Evolutionary conservation across 176 grass and related monocot species (phyloP).

Genomic region (Carex scoparia): DNA sequence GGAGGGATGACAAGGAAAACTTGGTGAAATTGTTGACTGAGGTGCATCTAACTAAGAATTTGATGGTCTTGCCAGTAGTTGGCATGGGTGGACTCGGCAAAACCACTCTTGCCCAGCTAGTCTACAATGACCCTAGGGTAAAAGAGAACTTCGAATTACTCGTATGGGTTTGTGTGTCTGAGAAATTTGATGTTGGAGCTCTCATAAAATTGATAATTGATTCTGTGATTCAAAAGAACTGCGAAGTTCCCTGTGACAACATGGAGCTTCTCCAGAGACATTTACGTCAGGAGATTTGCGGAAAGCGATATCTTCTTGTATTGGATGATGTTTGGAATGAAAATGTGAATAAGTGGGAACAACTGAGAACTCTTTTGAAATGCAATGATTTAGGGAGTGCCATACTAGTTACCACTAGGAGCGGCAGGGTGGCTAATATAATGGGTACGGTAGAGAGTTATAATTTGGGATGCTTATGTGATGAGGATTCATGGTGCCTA

Average conservation of each 20-base stretch:
- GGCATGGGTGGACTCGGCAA: constrained; percentile 50
- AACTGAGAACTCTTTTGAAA: not conserved
- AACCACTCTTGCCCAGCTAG: constrained; percentile 34
- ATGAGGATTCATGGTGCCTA: constrained; percentile 24
- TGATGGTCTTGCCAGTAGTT: constrained; percentile 27
- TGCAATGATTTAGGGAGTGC: constrained; percentile 20
- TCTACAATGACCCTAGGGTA: constrained; percentile 12
- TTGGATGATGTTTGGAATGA: constrained; percentile 45
- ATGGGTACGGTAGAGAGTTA: not conserved
- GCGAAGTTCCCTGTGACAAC: too few relatives aligned
- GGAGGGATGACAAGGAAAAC: constrained; percentile 27
- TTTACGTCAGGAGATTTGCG: not conserved
- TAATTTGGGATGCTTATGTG: not conserved
- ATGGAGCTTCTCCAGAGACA: not conserved
- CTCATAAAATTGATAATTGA: constrained; percentile 19
- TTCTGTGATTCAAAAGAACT: too few relatives aligned
- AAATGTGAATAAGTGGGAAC: not conserved
- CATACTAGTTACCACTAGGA: constrained; percentile 34
- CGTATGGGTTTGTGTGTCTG: constrained; percentile 38
- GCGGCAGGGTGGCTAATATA: not conserved
- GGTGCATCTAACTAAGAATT: not conserved
- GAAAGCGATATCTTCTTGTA: constrained; percentile 17
- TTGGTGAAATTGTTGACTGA: constrained; percentile 12
- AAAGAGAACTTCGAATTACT: constrained; percentile 10
- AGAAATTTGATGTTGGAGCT: not conserved